Evolutionary conservation across 352 stramenopile genomes (phyloP), one percentile per base, ranked within the genome.

Genomic region (Globisporangium alternatum): DNA sequence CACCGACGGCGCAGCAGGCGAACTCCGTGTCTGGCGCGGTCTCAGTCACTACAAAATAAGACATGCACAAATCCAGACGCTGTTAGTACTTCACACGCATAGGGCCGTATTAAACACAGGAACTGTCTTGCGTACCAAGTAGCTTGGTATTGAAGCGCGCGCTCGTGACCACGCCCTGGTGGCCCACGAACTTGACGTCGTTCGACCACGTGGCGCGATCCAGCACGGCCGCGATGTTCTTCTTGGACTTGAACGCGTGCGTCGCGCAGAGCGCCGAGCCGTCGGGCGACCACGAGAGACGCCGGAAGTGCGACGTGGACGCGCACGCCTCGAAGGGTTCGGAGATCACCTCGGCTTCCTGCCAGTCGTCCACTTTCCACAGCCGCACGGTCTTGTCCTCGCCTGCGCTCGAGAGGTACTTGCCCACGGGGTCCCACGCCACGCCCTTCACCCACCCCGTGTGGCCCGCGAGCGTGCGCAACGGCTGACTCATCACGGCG

Each of bases 381-480:
- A 96, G 77, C 9, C 83, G 83, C 49, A 96, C 84, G 0, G 83
- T 90, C 61, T 96, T 96, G 73, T 96, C 87, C 61, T 96, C 87
- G 43, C 87, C 87, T 44, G 87, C 84, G 61, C 87, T 96, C 13
- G 87, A 84, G n/a, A 95, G 64, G 62, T 93, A 95, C 83, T 95
- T 96, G 33, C 87, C 87, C 13, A 96, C 82, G 2, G 88, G 88
- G 63, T 96, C 88, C 88, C 88, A 96, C 5, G 86, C 83, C 12
- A 96, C 80, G 44, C 88, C 88, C 49, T 96, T 96, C 53, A 94
- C 88, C 88, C 88, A 96, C 13, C 88, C 84, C 48, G 86, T 93
- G 70, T 96, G 88, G 1, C 85, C 81, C 6, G 74, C 71, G 1
- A 96, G 79, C 49, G 79, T 91, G 9, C 91, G 88, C 35, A 96